Evolutionary conservation across 2,329 filamentous ascomycete species (phyloP).

Genomic region (Fusarium keratoplasticum): DNA sequence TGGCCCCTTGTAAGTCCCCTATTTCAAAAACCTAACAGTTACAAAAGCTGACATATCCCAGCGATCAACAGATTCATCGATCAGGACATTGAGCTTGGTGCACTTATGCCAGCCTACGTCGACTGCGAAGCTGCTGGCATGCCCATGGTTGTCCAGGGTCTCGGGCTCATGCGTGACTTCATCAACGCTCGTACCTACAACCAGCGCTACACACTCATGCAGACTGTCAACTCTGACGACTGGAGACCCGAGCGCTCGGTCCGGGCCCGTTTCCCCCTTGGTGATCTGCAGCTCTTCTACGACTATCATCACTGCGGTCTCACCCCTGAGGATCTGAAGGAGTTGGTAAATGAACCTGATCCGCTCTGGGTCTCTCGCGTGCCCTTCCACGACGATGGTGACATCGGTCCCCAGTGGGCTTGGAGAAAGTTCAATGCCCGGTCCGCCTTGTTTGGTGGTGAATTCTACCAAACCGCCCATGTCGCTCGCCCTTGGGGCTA

Average conservation of each 20-base stretch:
- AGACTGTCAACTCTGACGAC: neutral
- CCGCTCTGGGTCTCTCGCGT: conserved; percentile 7
- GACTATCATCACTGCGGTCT: neutral
- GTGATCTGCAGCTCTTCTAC: neutral
- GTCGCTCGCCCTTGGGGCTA: conserved; percentile 4
- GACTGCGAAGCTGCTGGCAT: neutral
- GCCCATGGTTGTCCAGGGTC: neutral
- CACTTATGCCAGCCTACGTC: neutral
- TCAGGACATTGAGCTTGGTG: conserved; percentile 12
- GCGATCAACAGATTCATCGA: conserved; percentile 19
- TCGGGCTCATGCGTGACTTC: conserved; percentile 13
- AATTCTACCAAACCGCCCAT: too few species aligned
- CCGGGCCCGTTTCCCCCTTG: neutral
- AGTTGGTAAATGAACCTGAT: neutral
- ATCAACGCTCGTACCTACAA: neutral
- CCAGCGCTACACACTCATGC: neutral
- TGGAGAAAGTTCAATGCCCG: neutral
- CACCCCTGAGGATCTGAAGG: neutral
- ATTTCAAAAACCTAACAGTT: too few species aligned
- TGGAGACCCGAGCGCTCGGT: neutral
- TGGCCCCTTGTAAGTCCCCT: conserved; percentile 3
- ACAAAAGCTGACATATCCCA: neutral
- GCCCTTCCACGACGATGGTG: conserved; percentile 16
- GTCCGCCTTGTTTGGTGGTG: neutral
- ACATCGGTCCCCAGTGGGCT: conserved; percentile 4